A percentile compares a stretch with the other conserved stretches of the same genome.
Conservation (phyloP, 306 rosid species). For the Arachis hypogaea region DNA sequence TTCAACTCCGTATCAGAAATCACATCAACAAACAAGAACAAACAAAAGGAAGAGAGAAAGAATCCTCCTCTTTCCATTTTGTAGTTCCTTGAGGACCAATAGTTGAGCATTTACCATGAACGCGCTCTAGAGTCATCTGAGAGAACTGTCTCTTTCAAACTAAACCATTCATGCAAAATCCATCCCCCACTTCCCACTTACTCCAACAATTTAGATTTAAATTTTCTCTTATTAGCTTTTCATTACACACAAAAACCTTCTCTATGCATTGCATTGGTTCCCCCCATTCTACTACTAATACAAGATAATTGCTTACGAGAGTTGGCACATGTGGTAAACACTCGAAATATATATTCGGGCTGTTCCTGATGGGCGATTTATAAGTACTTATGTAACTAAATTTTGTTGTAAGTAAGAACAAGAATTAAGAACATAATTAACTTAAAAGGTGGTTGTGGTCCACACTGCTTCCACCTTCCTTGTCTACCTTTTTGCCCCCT, state of each 20-base stretch:
- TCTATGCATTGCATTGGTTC: constrained; percentile 21
- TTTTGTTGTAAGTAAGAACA: too few relatives aligned
- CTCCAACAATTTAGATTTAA: constrained; percentile 33
- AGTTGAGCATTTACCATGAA: constrained; percentile 30
- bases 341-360: too few relatives aligned
- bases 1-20: constrained; percentile 37
- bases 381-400: too few relatives aligned
- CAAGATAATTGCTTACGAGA: too few relatives aligned
- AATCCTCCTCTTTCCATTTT: constrained; percentile 15
- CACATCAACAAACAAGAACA: constrained; percentile 29
- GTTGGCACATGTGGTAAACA: too few relatives aligned
- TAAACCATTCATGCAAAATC: constrained; percentile 30
- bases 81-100: constrained; percentile 23
- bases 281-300: constrained; percentile 11
- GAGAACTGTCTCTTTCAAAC: constrained; percentile 38
- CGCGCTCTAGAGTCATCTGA: constrained; percentile 22
- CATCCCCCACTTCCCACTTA: constrained; percentile 36
- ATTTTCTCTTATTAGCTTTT: constrained; percentile 33
- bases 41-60: constrained; percentile 17
- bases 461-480: constrained; percentile 37
- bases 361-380: too few relatives aligned
- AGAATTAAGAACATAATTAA: constrained; percentile 24
- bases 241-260: constrained; percentile 36
- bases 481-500: constrained; percentile 43
- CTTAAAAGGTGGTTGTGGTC: constrained; percentile 49